Evolutionary conservation across 2,329 filamentous ascomycete species (phyloP).

Genomic region (Trichoderma atroviride): DNA sequence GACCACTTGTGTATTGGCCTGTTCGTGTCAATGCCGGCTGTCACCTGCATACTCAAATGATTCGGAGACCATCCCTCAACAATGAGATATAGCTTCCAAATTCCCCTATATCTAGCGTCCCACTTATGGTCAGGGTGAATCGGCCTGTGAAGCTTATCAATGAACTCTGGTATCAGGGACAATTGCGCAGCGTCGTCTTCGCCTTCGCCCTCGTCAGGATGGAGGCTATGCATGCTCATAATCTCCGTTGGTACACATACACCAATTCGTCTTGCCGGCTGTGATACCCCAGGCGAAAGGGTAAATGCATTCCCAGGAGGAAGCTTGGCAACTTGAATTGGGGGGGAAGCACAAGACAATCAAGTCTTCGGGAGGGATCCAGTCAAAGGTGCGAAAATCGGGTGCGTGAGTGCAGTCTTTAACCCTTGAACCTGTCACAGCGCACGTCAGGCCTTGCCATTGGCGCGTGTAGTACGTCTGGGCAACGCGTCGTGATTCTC

Average conservation of each 20-base stretch:
- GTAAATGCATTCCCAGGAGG: constrained; percentile 14
- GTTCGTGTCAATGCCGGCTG: background rate
- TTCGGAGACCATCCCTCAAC: constrained; percentile 15
- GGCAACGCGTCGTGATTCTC: background rate
- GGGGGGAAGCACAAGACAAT: constrained; percentile 16
- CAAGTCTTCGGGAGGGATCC: constrained; percentile 24
- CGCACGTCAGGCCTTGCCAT: background rate
- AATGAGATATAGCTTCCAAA: constrained; percentile 23
- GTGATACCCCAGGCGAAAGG: background rate
- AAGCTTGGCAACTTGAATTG: constrained; percentile 7
- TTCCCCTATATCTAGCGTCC: background rate
- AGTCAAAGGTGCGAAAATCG: constrained; percentile 26
- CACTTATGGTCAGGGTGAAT: background rate
- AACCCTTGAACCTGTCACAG: background rate
- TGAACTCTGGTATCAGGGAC: constrained; percentile 17
- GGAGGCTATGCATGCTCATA: constrained; percentile 1
- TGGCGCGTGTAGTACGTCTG: constrained; percentile 15
- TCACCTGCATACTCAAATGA: constrained; percentile 4
- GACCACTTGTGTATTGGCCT: background rate
- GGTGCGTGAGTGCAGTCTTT: background rate
- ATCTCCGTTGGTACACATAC: constrained; percentile 9
- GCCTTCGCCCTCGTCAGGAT: constrained; percentile 2
- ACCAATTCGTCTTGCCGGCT: constrained; percentile 10
- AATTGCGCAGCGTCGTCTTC: constrained; percentile 19
- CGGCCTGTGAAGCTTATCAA: constrained; percentile 6